Percentiles rank a stretch among this genome's conserved stretches.
phyloP scores from a whole-genome alignment of 495 filamentous ascomycete species.

The Aspergillus diversus region DNA sequence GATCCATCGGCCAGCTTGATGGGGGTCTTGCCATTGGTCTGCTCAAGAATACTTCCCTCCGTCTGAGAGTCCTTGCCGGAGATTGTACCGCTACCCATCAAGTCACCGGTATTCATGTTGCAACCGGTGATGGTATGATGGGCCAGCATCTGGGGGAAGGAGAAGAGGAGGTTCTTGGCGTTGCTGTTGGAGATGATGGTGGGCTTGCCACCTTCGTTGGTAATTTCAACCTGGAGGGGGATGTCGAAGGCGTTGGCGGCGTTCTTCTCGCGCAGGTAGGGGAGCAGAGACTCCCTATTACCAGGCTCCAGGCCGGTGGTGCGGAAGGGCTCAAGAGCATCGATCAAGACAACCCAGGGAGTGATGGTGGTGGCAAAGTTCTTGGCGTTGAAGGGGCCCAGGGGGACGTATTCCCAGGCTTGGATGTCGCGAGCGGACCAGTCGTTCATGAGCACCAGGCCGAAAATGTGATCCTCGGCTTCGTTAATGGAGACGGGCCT shows the following conservation, averaged over 20 bases:
- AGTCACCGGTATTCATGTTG: conserved; percentile 76
- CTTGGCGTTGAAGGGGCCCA: conserved; percentile 89
- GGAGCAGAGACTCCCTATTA: conserved; percentile 65
- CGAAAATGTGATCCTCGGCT: conserved; percentile 81
- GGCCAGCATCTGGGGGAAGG: conserved; percentile 92
- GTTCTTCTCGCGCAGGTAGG: conserved; percentile 69
- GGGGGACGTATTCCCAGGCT: conserved; percentile 83
- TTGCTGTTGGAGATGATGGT: conserved; percentile 68
- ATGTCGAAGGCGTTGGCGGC: conserved; percentile 73
- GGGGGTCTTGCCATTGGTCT: conserved; percentile 68
- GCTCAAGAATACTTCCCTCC: conserved; percentile 80
- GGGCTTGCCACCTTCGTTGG: conserved; percentile 63
- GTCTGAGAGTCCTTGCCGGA: conserved; percentile 66
- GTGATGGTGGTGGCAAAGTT: conserved; percentile 91
- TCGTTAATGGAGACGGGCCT: conserved; percentile 62
- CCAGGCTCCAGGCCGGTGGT: conserved; percentile 57
- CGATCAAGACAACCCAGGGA: conserved; percentile 84
- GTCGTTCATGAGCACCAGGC: conserved; percentile 89
- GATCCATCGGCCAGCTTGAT: conserved; percentile 70
- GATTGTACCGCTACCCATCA: conserved; percentile 90
- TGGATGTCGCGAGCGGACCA: conserved; percentile 94
- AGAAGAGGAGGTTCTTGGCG: conserved; percentile 78
- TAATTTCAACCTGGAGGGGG: conserved; percentile 72
- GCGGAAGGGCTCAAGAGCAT: conserved; percentile 79
- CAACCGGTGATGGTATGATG: conserved; percentile 91